These are phyloP conservation scores for Petunia axillaris DNA, from an alignment of 257 asterid genomes.

Conservation along the genomic window DNA sequence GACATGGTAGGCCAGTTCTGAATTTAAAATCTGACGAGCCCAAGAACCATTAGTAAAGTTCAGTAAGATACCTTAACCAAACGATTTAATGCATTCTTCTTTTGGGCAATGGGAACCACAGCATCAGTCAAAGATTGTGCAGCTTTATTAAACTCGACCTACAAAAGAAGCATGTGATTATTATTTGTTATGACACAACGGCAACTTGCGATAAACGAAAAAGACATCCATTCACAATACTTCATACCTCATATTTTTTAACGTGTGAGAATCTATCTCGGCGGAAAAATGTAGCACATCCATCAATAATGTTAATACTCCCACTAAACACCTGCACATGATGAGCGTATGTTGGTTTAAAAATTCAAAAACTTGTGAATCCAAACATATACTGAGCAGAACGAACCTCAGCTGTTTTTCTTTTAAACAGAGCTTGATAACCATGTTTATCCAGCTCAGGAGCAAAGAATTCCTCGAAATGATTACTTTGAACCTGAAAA, in stretches of 20 bases:
- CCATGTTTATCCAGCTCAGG: slow-evolving; percentile 99
- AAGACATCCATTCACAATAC: neutral
- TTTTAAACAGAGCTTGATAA: slow-evolving; percentile 81
- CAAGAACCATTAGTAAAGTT: slow-evolving; percentile 7
- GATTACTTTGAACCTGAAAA: slow-evolving; percentile 87
- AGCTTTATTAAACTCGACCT: slow-evolving; percentile 99
- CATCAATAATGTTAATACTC: slow-evolving; percentile 61
- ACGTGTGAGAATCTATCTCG: slow-evolving; percentile 95
- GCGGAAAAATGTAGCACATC: slow-evolving; percentile 99
- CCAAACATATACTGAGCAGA: slow-evolving; percentile 23
- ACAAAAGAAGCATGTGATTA: slow-evolving; percentile 29
- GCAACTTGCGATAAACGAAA: slow-evolving; percentile 8
- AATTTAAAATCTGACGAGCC: neutral
- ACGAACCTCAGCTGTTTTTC: slow-evolving; percentile 87
- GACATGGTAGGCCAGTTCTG: neutral
- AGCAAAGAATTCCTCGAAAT: slow-evolving; percentile 87
- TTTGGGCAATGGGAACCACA: slow-evolving; percentile 75
- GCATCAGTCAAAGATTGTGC: slow-evolving; percentile 95
- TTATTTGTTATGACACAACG: slow-evolving; percentile 27
- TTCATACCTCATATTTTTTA: slow-evolving; percentile 88
- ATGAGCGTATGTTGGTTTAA: slow-evolving; percentile 25
- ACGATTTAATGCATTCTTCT: slow-evolving; percentile 75
- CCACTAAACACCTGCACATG: slow-evolving; percentile 69
- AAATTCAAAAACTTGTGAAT: slow-evolving; percentile 24
- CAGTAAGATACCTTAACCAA: slow-evolving; percentile 69